Percentiles rank a stretch among this genome's conserved stretches.
Evolutionary conservation across 768 basidiomycete species (phyloP).

Genomic region (Auricularia auricula-judae): DNA sequence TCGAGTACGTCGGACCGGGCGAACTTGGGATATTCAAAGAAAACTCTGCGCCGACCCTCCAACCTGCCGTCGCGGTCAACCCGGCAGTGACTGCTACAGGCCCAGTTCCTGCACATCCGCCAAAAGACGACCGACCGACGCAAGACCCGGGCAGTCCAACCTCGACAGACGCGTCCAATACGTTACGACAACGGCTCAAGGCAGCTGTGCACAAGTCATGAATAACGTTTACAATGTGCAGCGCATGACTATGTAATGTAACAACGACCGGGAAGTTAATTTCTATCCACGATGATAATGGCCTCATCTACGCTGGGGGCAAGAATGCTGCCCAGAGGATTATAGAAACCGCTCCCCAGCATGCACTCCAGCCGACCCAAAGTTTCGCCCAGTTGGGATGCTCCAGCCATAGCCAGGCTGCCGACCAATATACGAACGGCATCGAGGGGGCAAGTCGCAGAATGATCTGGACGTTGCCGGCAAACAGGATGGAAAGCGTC

Average conservation of each 20-base stretch:
- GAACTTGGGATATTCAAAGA: conserved; percentile 2
- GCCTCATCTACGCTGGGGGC: conserved; percentile 62
- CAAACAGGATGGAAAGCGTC: conserved; percentile 55
- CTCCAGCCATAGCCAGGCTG: conserved; percentile 51
- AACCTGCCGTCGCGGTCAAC: not conserved
- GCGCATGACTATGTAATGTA: not conserved
- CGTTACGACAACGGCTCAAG: not conserved
- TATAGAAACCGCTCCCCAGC: conserved; percentile 63
- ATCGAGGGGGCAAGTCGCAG: conserved; percentile 66
- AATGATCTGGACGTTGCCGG: conserved; percentile 80
- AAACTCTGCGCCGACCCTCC: not conserved
- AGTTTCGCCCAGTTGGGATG: conserved; percentile 21
- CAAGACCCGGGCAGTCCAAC: not conserved
- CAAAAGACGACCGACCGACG: not conserved
- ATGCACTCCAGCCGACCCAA: conserved; percentile 70
- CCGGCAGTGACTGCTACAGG: not conserved
- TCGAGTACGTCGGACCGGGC: conserved; percentile 30
- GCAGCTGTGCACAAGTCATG: not conserved
- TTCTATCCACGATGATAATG: not conserved
- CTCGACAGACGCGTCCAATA: not conserved
- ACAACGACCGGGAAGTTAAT: not conserved
- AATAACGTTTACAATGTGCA: not conserved
- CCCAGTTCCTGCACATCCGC: not conserved
- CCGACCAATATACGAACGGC: conserved; percentile 80
- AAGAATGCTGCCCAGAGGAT: conserved; percentile 78